These are phyloP conservation scores for Chytriomyces sp. DNA, from an alignment of 192 early-diverging fungal species.

Conservation along the genomic window DNA sequence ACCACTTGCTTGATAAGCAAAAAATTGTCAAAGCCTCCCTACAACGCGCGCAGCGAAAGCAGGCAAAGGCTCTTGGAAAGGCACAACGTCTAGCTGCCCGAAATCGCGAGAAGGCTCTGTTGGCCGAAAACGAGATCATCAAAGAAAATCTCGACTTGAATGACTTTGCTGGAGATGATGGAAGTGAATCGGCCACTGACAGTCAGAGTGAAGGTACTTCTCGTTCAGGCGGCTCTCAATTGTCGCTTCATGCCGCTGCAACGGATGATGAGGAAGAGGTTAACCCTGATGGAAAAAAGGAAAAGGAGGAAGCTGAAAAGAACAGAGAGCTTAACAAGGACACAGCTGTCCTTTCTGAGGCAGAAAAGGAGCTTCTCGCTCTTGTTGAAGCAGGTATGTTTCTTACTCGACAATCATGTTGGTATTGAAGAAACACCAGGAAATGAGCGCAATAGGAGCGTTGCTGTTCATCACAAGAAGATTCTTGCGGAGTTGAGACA, in stretches of 20 bases:
- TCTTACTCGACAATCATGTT: too few relatives aligned
- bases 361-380: conserved; percentile 11
- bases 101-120: conserved; percentile 28
- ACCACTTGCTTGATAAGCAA: conserved; percentile 27
- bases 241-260: neutral
- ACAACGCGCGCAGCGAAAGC: conserved; percentile 31
- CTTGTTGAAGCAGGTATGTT: conserved; percentile 20
- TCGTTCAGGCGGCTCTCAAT: conserved; percentile 3
- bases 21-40: conserved; percentile 7
- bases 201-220: conserved; percentile 17
- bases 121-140: conserved; percentile 34
- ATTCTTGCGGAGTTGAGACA: neutral
- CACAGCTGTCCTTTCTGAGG: conserved; percentile 18
- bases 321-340: conserved; percentile 20
- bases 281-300: too few relatives aligned
- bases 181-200: neutral
- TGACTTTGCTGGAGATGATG: neutral
- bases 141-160: neutral
- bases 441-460: neutral
- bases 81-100: conserved; percentile 5
- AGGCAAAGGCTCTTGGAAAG: conserved; percentile 16
- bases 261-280: conserved; percentile 7
- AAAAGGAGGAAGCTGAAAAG: conserved; percentile 19
- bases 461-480: neutral
- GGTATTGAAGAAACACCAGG: too few relatives aligned